Evolutionary conservation across 108 stramenopile genomes (phyloP), one percentile per base, ranked within the genome.

Genomic region (Nannochloropsis oceanica): DNA sequence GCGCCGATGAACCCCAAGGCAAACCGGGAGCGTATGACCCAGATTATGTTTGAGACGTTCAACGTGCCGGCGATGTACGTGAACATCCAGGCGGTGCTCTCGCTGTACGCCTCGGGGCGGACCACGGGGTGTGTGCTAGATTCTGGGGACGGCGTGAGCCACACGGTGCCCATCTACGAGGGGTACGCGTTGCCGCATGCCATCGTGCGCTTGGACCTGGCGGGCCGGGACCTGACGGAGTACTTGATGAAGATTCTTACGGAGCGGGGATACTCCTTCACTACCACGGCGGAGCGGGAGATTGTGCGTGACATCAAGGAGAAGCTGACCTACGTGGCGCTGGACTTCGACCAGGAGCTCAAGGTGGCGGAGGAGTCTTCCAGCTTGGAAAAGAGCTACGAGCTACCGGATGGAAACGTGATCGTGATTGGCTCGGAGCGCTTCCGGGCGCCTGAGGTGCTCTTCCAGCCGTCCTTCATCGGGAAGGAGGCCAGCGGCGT

Each of bases 31-130:
- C 94, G 97, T 86, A 99, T 98, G 97, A 98, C 98, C 79, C 97
- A 98, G 92, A 98, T 99, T 93, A 99, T 99, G 99, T 99, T 99
- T 92, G 99, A 99, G 93, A 98, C 97, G 22, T 99, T 99, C 95
- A 99, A 98, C 90, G 97, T 99, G 43, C 99, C 99, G 42, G 99
- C 97, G 85, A 98, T 98, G 98, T 99, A 99, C 89, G 96, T 99
- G 44, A 98, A 97, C 93, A 98, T 98, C 88, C 99, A 99, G 93
- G 97, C 97, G 80, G 97, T 98, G 84, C 91, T 93, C 24, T 92
- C 92, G 27, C 90, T 93, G 80, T 90, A 90, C 88, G 92, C 92
- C 73, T 92, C 92, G 24, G 92, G 92, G 44, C 92, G 92, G 34
- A 92, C 92, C 46, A 93, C 92, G 10, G 92, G 92, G 1, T 84